A percentile compares a stretch with the other conserved stretches of the same genome.
phyloP scores from a whole-genome alignment of 805 yeast genomes.

The Metschnikowia anglica region DNA sequence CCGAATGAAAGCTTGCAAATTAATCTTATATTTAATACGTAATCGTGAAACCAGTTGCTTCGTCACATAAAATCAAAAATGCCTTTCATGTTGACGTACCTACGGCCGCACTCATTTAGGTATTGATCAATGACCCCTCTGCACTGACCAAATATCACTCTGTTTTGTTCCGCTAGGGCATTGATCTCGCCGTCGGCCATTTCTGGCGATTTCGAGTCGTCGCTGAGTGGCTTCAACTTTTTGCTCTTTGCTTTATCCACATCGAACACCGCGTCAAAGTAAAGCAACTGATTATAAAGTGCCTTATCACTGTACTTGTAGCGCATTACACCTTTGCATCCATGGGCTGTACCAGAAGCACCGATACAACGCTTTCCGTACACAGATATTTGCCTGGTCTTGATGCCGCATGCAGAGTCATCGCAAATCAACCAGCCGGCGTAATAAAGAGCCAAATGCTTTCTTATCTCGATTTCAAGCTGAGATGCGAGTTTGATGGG shows the following conservation, averaged over 20 bases:
- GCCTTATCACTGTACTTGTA: conserved; percentile 75
- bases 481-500: conserved; percentile 63
- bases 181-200: conserved; percentile 53
- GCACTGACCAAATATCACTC: conserved; percentile 54
- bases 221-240: conserved; percentile 51
- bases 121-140: conserved; percentile 68
- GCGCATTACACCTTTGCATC: conserved; percentile 79
- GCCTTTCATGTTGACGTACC: conserved; percentile 81
- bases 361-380: conserved; percentile 86
- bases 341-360: conserved; percentile 55
- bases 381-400: conserved; percentile 83
- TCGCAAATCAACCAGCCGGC: conserved; percentile 86
- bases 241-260: conserved; percentile 68
- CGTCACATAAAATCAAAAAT: conserved; percentile 63
- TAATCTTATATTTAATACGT: neutral
- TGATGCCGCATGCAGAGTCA: conserved; percentile 75
- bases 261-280: conserved; percentile 76
- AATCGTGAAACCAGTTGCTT: neutral
- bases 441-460: conserved; percentile 72
- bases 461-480: conserved; percentile 68
- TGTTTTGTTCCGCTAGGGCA: conserved; percentile 79
- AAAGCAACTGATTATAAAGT: conserved; percentile 81
- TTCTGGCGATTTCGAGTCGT: conserved; percentile 22
- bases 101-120: conserved; percentile 76
- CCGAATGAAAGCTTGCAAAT: conserved; percentile 5